phyloP scores from a whole-genome alignment of 495 filamentous ascomycete genomes.

The Thermothielavioides terrestris region DNA sequence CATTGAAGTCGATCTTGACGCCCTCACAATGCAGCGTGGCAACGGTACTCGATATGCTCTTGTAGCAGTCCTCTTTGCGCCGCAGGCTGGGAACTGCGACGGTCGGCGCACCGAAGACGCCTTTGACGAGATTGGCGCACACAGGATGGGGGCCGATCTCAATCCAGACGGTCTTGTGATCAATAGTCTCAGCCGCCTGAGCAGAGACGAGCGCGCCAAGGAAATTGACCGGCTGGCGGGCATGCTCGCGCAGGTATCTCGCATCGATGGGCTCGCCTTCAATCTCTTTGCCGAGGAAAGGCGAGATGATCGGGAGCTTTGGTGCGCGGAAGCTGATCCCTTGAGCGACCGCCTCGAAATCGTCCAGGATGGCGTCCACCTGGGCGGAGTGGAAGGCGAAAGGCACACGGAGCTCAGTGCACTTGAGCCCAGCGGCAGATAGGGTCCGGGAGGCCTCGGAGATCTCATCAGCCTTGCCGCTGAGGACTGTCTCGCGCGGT shows the following conservation, averaged over 20 bases:
- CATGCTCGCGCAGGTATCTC: slow-evolving; percentile 57
- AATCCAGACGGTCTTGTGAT: slow-evolving; percentile 51
- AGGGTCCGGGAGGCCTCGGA: slow-evolving; percentile 47
- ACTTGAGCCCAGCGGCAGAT: slow-evolving; percentile 53
- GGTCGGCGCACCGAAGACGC: slow-evolving; percentile 49
- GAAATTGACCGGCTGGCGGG: slow-evolving; percentile 68
- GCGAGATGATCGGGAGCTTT: slow-evolving; percentile 62
- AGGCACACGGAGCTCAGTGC: slow-evolving; percentile 59
- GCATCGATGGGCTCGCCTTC: slow-evolving; percentile 47
- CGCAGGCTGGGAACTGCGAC: slow-evolving; percentile 50
- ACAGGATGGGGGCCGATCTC: slow-evolving; percentile 67
- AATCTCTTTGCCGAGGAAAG: slow-evolving; percentile 54
- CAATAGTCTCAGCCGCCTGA: slow-evolving; percentile 38
- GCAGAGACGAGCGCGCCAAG: slow-evolving; percentile 52
- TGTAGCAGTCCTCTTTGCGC: slow-evolving; percentile 52
- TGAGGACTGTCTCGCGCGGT: slow-evolving; percentile 51
- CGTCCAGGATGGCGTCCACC: slow-evolving; percentile 64
- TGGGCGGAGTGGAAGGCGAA: slow-evolving; percentile 79
- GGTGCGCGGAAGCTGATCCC: slow-evolving; percentile 53
- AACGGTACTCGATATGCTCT: slow-evolving; percentile 52
- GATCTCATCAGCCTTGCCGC: slow-evolving; percentile 45
- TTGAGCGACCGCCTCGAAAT: slow-evolving; percentile 51
- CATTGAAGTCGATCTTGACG: slow-evolving; percentile 64
- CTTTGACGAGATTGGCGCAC: slow-evolving; percentile 60
- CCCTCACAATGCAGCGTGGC: slow-evolving; percentile 56